Base-by-base conservation (phyloP, 208 protist genomes). In the Leishmania amazonensis region DNA sequence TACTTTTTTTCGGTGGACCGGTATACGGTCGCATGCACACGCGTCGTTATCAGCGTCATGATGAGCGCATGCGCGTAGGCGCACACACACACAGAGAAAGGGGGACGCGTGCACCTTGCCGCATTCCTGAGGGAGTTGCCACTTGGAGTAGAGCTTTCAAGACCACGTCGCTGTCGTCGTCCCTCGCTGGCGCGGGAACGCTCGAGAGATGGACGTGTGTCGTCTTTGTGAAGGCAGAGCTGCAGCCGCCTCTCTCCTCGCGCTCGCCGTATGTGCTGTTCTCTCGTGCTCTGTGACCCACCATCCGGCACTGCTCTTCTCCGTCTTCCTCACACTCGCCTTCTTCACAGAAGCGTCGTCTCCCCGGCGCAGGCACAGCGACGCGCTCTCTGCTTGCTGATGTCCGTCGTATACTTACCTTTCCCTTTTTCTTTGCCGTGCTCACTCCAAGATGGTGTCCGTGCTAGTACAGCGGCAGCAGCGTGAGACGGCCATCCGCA, bases 401-500 rank as follows among this genome's bases (percentile, higher is more conserved):
- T 24, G 6, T 42, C 42, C 42, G 7, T 24, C 42, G 3, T 19
- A 2, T 53, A 31, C 68, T 3, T 38, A 47, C 24, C 68, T 35
- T 13, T 51, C 3, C 15, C 1, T 49, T 21, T 31, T 42, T 7
- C 19, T 9, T 73, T 8, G 68, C 1, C 24, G 42, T 15, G 24
- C 68, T 87, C 75, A 35, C 35, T n/a, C 13, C n/a, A 3, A 7
- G 6, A 95, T 95, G 92, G 92, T 96, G 28, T 87, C 83, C n/a
- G 47, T 96, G 21, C 76, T 89, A 49, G 90, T 91, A n/a, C 75
- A 80, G 70, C 81, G 84, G 19, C 83, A 93, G 84, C 88, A 93
- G 67, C 79, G 83, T 13, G 90, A 93, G 75, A 84, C 79, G 38
- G 89, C 82, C 49, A 81, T 75, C 83, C 93, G 93, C 31, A 87